These are phyloP conservation scores for Fomitopsis schrenkii DNA, from an alignment of 1,284 basidiomycete genomes.

Conservation along the genomic window DNA sequence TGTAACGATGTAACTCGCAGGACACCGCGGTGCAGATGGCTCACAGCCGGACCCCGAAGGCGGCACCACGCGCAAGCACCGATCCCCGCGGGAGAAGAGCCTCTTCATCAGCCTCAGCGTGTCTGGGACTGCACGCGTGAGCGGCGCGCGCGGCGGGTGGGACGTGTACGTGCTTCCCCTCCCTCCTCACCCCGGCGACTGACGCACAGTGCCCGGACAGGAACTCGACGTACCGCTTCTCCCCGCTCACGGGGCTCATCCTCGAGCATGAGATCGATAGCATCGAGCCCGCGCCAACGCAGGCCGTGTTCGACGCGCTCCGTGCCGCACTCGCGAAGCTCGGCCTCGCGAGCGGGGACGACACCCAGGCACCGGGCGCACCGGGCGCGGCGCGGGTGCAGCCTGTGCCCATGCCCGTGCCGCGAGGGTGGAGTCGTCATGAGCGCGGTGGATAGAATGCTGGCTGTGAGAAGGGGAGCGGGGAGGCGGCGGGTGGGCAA, in stretches of 20 bases:
- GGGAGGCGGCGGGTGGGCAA: background rate
- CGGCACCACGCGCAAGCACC: constrained; percentile 16
- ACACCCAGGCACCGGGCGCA: constrained; percentile 9
- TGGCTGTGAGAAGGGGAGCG: background rate
- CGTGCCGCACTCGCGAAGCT: constrained; percentile 38
- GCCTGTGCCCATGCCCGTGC: background rate
- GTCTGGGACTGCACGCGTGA: constrained; percentile 54
- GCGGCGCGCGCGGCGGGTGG: constrained; percentile 57
- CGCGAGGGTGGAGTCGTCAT: background rate
- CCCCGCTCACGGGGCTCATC: constrained; percentile 59
- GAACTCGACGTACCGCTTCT: constrained; percentile 72
- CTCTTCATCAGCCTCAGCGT: constrained; percentile 53
- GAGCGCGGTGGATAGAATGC: background rate
- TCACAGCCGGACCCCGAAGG: constrained; percentile 1
- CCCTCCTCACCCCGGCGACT: background rate
- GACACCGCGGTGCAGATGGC: background rate
- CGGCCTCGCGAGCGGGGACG: constrained; percentile 20
- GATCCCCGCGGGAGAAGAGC: constrained; percentile 41
- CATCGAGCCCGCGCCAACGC: constrained; percentile 70
- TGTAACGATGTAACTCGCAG: background rate
- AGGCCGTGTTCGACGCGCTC: constrained; percentile 62
- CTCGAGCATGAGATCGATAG: constrained; percentile 60
- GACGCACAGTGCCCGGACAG: constrained; percentile 30
- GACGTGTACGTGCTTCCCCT: constrained; percentile 50
- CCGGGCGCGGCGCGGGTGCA: constrained; percentile 8